Percentiles rank a stretch among this genome's conserved stretches.
Conservation (phyloP, 179 eudicot genomes). For the Patellifolia procumbens region DNA sequence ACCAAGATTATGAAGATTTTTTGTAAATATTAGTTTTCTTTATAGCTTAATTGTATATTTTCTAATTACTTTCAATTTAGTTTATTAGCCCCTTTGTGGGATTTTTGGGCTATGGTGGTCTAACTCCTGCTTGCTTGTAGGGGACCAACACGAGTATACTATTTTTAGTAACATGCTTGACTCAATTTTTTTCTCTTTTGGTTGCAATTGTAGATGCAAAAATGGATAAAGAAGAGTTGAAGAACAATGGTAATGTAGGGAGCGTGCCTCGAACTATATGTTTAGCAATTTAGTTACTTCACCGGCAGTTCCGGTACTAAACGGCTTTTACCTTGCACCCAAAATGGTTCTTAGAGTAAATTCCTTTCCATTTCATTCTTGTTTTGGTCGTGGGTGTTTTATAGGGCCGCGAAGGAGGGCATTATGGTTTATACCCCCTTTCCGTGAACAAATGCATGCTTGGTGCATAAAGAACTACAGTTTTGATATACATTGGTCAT, state of each 20-base stretch:
- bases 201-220: constrained; percentile 57
- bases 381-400: background rate
- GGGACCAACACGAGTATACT: background rate
- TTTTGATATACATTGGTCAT: too few species aligned
- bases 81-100: background rate
- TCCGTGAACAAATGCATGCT: background rate
- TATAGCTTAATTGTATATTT: background rate
- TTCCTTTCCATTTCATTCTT: background rate
- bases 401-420: background rate
- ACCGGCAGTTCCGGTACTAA: background rate
- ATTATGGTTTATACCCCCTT: background rate
- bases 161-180: background rate
- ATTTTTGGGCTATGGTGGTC: background rate
- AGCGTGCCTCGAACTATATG: background rate
- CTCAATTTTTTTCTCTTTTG: background rate
- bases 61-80: background rate
- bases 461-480: background rate
- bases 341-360: background rate
- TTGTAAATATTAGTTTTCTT: background rate
- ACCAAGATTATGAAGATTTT: background rate
- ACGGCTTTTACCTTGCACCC: background rate
- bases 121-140: background rate
- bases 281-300: constrained; percentile 1
- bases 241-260: constrained; percentile 55
- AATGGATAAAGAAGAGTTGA: constrained; percentile 76